A percentile compares a stretch with the other conserved stretches of the same genome.
These are phyloP conservation scores for Chrysosporium queenslandicum DNA, from an alignment of 2,329 filamentous ascomycete genomes.

Conservation along the genomic window DNA sequence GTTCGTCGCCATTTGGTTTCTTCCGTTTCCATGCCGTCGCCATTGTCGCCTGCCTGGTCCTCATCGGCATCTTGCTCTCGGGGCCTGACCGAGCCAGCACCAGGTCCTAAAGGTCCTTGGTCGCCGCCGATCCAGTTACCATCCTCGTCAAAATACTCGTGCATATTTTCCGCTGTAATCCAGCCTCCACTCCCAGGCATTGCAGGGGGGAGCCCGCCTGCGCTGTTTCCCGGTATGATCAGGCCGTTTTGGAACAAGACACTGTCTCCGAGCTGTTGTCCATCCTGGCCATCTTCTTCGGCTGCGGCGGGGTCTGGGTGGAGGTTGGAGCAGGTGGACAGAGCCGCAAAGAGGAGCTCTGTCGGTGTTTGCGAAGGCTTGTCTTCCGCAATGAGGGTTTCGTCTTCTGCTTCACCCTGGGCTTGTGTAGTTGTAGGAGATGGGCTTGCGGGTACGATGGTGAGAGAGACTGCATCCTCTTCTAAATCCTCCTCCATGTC, in stretches of 20 bases:
- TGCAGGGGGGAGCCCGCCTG: constrained; percentile 37
- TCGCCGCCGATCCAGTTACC: constrained; percentile 68
- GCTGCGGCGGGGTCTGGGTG: constrained; percentile 38
- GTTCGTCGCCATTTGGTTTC: constrained; percentile 48
- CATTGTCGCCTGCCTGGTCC: constrained; percentile 27
- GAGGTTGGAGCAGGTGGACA: constrained; percentile 41
- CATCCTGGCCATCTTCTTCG: constrained; percentile 26
- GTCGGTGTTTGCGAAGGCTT: constrained; percentile 31
- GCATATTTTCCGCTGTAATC: constrained; percentile 82
- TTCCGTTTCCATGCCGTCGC: too few relatives aligned
- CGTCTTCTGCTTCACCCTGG: constrained; percentile 19
- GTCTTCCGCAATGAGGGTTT: constrained; percentile 22
- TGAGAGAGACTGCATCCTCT: constrained; percentile 36
- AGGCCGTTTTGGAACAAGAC: constrained; percentile 31
- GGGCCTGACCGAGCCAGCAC: constrained; percentile 33
- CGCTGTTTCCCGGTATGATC: constrained; percentile 26
- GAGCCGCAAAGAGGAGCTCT: constrained; percentile 36
- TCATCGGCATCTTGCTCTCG: constrained; percentile 32
- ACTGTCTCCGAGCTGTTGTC: constrained; percentile 18
- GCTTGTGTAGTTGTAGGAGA: constrained; percentile 12
- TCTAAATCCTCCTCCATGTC: constrained; percentile 30
- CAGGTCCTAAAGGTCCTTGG: constrained; percentile 37
- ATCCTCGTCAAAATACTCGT: constrained; percentile 69
- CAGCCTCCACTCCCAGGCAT: constrained; percentile 42
- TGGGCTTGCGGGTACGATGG: constrained; percentile 30